phyloP scores from a whole-genome alignment of 257 asterid species.

The Perilla frutescens region DNA sequence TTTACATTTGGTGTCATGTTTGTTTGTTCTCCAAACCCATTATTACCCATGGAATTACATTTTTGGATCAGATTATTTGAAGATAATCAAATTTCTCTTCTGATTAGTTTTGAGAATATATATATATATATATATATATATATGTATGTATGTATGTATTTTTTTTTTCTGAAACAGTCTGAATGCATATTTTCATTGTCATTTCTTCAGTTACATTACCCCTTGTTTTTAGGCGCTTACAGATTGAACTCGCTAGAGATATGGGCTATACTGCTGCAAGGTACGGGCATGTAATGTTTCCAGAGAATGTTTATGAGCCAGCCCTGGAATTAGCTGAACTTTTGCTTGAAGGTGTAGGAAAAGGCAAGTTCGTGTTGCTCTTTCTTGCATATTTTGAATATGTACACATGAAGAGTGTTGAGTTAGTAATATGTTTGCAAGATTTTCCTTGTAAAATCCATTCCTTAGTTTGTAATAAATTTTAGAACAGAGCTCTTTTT shows the following conservation, averaged over 20 bases:
- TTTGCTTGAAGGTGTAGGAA: constrained; percentile 93
- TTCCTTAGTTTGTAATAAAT: constrained; percentile 12
- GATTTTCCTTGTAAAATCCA: constrained; percentile 17
- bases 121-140: constrained; percentile 27
- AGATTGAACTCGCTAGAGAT: constrained; percentile 97
- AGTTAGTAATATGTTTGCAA: constrained; percentile 1
- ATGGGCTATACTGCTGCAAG: constrained; percentile 96
- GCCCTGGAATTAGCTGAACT: constrained; percentile 84
- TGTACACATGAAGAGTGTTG: neutral
- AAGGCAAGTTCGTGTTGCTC: constrained; percentile 53
- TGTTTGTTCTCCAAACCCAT: neutral
- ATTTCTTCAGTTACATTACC: constrained; percentile 54
- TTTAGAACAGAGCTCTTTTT: constrained; percentile 12
- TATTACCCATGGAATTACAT: neutral
- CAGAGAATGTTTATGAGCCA: constrained; percentile 99
- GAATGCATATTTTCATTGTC: constrained; percentile 24
- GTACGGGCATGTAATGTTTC: constrained; percentile 99
- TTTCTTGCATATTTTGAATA: constrained; percentile 16
- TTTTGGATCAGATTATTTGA: neutral
- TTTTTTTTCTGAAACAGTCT: constrained; percentile 19
- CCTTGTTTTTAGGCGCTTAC: constrained; percentile 76
- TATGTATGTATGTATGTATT: constrained; percentile 24
- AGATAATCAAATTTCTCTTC: neutral
- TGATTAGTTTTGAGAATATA: constrained; percentile 13
- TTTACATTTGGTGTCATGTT: neutral